Evolutionary conservation across 2,329 filamentous ascomycete species (phyloP), one percentile per base, ranked within the genome.

Genomic region (Pyrenochaeta sp.): DNA sequence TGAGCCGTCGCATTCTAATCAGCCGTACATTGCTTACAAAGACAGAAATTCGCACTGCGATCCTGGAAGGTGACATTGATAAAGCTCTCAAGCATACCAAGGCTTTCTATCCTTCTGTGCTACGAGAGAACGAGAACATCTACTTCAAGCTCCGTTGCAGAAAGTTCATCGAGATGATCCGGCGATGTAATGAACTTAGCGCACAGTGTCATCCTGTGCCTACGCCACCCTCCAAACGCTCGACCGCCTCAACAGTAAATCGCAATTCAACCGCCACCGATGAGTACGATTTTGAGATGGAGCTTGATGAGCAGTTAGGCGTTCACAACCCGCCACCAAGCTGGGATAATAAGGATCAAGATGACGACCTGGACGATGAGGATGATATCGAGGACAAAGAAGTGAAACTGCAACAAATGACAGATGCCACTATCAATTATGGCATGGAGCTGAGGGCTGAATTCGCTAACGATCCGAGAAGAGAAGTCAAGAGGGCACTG

Each of bases 41-140:
- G 1, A 1, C 63, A 96, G 89, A 85, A 68, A 96, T 97, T 52
- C 86, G 94, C 41, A 81, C 84, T 52, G 89, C 92, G 1, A 90
- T 99, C 32, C 78, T 97, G 3, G 89, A 96, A 47, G 94, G 94
- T 15, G 90, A 99, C 61, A 89, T 99, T 47, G 94, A 97, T 71
- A 85, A 82, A 57, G 93, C 93, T 0, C 79, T 97, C n/a, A 88
- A 91, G 68, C 82, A 87, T 60, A 96, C 89, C 3, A 83, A 86
- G 35, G 77, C 79, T 9, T 89, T 86, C 63, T 99, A 96, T 60
- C 88, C 90, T 4, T 80, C 81, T 17, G 90, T 97, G 1, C 80
- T 99, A 13, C 79, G 83, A 32, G 82, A 89, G 15, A 90, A 96
- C 62, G 84, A 89, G 41, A 84, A 90, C 40, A 90, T 96, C 11